A percentile compares a stretch with the other conserved stretches of the same genome.
Conservation (phyloP, 139 green algal species). For the Mesotaenium endlicherianum region DNA sequence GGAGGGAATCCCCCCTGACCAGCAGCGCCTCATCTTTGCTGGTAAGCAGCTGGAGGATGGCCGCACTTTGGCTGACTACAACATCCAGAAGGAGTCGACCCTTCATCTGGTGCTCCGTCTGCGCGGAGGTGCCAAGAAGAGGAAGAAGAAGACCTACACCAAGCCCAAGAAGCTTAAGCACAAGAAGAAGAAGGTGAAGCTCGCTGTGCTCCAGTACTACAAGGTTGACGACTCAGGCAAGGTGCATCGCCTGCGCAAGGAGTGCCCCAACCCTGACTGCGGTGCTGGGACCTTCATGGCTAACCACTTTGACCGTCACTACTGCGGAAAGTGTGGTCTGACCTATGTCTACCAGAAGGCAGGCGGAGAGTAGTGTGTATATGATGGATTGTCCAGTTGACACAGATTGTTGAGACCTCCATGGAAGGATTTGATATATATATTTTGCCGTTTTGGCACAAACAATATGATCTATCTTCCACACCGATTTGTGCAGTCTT, state of each 20-base stretch:
- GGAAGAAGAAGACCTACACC: conserved; percentile 99
- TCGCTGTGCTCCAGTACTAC: conserved; percentile 79
- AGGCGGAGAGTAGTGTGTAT: conserved; percentile 7
- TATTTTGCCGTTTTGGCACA: no score
- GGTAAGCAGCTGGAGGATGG: no score
- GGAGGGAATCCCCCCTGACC: no score
- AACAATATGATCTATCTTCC: no score
- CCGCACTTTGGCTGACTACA: no score
- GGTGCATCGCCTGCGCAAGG: conserved; percentile 92
- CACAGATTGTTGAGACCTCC: no score
- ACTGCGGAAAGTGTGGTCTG: conserved; percentile 92
- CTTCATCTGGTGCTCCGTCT: conserved; percentile 60
- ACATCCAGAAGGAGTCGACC: no score
- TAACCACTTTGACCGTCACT: conserved; percentile 92
- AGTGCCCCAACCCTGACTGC: conserved; percentile 82
- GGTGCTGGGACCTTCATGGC: conserved; percentile 98
- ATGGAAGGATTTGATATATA: no score
- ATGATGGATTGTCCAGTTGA: no score
- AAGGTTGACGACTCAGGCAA: conserved; percentile 96
- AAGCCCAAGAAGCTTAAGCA: conserved; percentile 99
- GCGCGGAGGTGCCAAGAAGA: conserved; percentile 93
- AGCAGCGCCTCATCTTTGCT: no score
- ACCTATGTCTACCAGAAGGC: conserved; percentile 66
- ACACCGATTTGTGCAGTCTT: no score
- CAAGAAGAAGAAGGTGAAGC: conserved; percentile 98